Evolutionary conservation across 768 basidiomycete species (phyloP).

Genomic region (Boletus insuetus): DNA sequence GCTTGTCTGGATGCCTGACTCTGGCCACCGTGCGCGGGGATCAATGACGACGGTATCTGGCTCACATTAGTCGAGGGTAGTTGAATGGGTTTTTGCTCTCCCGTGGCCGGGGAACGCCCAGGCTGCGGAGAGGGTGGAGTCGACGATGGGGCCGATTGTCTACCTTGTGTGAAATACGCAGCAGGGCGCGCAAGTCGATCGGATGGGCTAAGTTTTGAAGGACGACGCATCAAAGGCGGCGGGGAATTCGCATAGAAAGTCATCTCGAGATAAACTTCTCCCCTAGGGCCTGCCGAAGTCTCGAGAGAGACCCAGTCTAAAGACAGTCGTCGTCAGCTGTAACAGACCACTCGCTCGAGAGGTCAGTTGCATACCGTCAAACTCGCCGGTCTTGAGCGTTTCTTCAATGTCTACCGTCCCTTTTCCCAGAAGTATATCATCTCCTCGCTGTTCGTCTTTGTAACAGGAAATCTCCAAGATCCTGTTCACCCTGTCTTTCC

Average conservation of each 20-base stretch:
- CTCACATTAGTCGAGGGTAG: neutral
- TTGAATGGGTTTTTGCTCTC: conserved; percentile 12
- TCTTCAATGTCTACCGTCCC: conserved; percentile 73
- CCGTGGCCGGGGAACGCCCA: conserved; percentile 3
- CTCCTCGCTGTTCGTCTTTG: conserved; percentile 69
- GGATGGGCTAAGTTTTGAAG: conserved; percentile 50
- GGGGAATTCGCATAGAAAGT: conserved; percentile 82
- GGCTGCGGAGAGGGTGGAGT: conserved; percentile 15
- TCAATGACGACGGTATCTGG: conserved; percentile 23
- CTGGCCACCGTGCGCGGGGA: conserved; percentile 17
- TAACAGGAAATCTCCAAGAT: conserved; percentile 75
- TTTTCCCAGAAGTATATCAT: conserved; percentile 74
- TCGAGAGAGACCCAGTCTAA: conserved; percentile 69
- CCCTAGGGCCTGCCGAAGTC: conserved; percentile 62
- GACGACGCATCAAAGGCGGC: conserved; percentile 47
- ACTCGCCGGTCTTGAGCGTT: conserved; percentile 82
- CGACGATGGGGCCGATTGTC: conserved; percentile 15
- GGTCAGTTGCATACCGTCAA: conserved; percentile 67
- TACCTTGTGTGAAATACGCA: conserved; percentile 21
- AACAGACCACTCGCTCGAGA: neutral
- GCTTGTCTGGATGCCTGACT: conserved; percentile 8
- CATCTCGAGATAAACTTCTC: conserved; percentile 90
- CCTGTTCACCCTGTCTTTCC: conserved; percentile 45
- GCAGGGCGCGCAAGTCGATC: conserved; percentile 50
- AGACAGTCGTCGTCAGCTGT: conserved; percentile 2